These are phyloP conservation scores for Zasmidium citrigriseum DNA, from an alignment of 2,329 filamentous ascomycete species.

Conservation along the genomic window DNA sequence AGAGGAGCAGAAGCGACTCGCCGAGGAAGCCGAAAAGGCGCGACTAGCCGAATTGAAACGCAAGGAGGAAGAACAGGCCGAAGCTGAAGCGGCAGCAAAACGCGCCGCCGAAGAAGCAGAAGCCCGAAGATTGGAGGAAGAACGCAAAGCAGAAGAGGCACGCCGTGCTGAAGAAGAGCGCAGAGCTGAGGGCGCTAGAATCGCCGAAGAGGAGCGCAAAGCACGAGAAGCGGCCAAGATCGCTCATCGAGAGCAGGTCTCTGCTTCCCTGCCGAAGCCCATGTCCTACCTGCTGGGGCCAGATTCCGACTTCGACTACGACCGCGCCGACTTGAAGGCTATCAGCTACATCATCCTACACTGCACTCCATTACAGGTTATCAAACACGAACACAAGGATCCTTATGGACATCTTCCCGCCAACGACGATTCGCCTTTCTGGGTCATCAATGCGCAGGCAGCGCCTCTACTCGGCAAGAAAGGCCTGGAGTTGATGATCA, in stretches of 20 bases:
- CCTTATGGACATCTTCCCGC: constrained; percentile 12
- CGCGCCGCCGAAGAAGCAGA: constrained; percentile 23
- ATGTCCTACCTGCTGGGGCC: constrained; percentile 25
- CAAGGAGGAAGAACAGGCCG: constrained; percentile 26
- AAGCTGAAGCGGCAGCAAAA: constrained; percentile 25
- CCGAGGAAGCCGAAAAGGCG: constrained; percentile 15
- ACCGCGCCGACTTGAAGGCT: constrained; percentile 11
- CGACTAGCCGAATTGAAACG: constrained; percentile 19
- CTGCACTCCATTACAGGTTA: constrained; percentile 29
- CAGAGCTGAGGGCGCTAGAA: constrained; percentile 18
- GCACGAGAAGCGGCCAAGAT: constrained; percentile 22
- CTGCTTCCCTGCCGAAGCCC: constrained; percentile 26
- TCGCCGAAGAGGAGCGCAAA: constrained; percentile 27
- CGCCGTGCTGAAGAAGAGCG: constrained; percentile 14
- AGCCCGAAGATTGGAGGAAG: constrained; percentile 14
- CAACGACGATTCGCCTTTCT: constrained; percentile 16
- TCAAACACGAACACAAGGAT: constrained; percentile 18
- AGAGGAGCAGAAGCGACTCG: constrained; percentile 21
- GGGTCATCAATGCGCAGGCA: constrained; percentile 33
- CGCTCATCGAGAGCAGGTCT: constrained; percentile 21
- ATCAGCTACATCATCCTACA: constrained; percentile 15
- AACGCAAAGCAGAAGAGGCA: constrained; percentile 19
- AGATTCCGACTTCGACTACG: constrained; percentile 16
- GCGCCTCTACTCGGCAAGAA: constrained; percentile 31
- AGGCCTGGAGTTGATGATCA: constrained; percentile 33